Percentiles rank a stretch among this genome's conserved stretches.
Evolutionary conservation across 495 filamentous ascomycete genomes (phyloP).

Genomic region (Hypoxylon lienhwacheense): DNA sequence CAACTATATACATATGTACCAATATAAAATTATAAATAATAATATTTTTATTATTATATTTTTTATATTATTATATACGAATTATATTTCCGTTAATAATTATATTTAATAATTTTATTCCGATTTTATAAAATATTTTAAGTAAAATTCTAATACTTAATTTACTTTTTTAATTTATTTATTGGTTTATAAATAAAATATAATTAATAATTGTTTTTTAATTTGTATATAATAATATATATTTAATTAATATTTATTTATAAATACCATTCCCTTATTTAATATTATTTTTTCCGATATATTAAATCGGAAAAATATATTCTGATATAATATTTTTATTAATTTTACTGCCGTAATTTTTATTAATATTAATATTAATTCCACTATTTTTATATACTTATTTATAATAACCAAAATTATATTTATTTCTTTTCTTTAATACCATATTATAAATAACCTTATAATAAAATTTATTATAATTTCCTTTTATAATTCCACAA

Average conservation of each 20-base stretch:
- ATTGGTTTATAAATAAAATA: no score
- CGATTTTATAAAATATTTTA: neutral
- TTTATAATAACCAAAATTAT: neutral
- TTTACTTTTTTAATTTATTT: neutral
- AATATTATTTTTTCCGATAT: neutral
- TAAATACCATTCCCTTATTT: neutral
- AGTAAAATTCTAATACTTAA: neutral
- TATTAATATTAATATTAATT: slow-evolving; percentile 3
- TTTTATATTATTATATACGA: slow-evolving; percentile 2
- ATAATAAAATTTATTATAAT: neutral
- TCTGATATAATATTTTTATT: neutral
- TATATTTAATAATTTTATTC: neutral
- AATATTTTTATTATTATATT: neutral
- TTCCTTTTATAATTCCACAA: neutral
- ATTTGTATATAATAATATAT: neutral
- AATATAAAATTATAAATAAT: neutral
- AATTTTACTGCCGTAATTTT: neutral
- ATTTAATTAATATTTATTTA: slow-evolving; percentile 1
- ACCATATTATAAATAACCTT: slow-evolving; percentile 3
- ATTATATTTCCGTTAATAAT: neutral
- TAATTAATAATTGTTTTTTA: no score
- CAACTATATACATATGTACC: no score
- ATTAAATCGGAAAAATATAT: neutral
- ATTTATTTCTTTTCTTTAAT: neutral
- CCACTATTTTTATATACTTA: neutral